Conservation (phyloP, 352 stramenopile species). For the Globisporangium spiculum region DNA sequence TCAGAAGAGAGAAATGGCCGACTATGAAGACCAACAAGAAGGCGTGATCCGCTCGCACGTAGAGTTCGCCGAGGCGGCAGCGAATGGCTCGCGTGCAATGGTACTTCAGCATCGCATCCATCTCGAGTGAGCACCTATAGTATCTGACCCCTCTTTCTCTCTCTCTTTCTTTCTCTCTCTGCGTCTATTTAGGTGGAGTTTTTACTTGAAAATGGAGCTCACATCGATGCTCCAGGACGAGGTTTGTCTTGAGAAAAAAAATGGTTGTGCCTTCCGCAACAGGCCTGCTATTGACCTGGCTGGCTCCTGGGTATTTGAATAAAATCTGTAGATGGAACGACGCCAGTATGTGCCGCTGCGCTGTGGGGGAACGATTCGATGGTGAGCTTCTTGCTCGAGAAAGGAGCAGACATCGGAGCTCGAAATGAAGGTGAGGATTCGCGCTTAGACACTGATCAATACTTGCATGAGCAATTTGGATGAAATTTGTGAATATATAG, state of each 20-base stretch:
- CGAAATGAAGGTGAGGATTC: constrained; percentile 49
- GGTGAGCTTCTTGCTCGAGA: constrained; percentile 57
- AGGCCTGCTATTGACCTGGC: background rate
- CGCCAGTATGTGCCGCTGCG: constrained; percentile 52
- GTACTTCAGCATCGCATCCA: constrained; percentile 17
- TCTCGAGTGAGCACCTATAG: background rate
- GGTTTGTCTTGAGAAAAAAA: constrained; percentile 19
- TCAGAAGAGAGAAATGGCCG: constrained; percentile 16
- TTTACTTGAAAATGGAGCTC: constrained; percentile 45
- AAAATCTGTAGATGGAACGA: constrained; percentile 49
- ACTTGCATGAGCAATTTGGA: background rate
- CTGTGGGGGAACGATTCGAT: constrained; percentile 67
- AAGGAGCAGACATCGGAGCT: constrained; percentile 44
- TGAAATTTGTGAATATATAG: constrained; percentile 17
- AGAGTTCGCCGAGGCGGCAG: constrained; percentile 57
- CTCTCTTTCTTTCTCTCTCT: no score
- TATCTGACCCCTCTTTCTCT: background rate
- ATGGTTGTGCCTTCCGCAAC: background rate
- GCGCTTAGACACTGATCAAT: background rate
- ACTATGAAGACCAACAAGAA: constrained; percentile 35
- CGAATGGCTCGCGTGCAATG: constrained; percentile 61
- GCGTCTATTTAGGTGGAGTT: constrained; percentile 47
- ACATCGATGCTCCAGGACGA: constrained; percentile 49
- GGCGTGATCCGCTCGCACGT: constrained; percentile 60
- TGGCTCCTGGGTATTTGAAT: background rate